phyloP scores from a whole-genome alignment of 495 filamentous ascomycete genomes.

The Usnea hakonensis region DNA sequence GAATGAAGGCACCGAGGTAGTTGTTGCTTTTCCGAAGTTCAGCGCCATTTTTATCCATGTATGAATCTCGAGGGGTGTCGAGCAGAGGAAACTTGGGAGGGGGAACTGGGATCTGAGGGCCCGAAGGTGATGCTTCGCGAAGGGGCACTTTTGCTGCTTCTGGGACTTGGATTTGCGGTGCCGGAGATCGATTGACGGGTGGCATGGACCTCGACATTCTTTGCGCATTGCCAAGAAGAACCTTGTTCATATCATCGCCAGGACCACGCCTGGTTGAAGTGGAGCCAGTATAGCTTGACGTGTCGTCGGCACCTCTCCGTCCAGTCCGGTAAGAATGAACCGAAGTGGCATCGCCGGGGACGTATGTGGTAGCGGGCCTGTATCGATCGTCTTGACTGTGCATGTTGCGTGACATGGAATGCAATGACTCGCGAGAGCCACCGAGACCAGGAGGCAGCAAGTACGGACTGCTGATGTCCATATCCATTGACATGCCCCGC shows the following conservation, averaged over 20 bases:
- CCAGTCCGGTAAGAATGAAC: constrained; percentile 43
- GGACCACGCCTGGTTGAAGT: constrained; percentile 36
- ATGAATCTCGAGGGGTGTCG: constrained; percentile 29
- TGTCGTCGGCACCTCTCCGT: constrained; percentile 45
- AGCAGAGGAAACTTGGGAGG: constrained; percentile 23
- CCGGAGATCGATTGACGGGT: constrained; percentile 33
- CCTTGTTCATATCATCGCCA: constrained; percentile 48
- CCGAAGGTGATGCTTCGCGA: constrained; percentile 20
- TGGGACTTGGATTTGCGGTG: constrained; percentile 18
- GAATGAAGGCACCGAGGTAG: constrained; percentile 39
- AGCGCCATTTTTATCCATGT: constrained; percentile 26
- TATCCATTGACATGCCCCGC: constrained; percentile 74
- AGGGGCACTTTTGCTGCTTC: constrained; percentile 18
- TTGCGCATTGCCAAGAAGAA: constrained; percentile 54
- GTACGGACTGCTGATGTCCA: constrained; percentile 78
- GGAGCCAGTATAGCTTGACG: constrained; percentile 56
- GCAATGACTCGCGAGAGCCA: constrained; percentile 72
- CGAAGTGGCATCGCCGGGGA: constrained; percentile 50
- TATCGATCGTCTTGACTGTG: constrained; percentile 74
- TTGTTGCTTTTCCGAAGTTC: constrained; percentile 37
- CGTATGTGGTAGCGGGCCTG: constrained; percentile 56
- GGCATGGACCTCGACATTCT: constrained; percentile 58
- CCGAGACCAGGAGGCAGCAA: constrained; percentile 76
- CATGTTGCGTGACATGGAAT: constrained; percentile 70
- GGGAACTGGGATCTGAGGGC: constrained; percentile 18